Percentiles rank a stretch among this genome's conserved stretches.
Conservation (phyloP, 495 filamentous ascomycete species). For the Usnea hakonensis region DNA sequence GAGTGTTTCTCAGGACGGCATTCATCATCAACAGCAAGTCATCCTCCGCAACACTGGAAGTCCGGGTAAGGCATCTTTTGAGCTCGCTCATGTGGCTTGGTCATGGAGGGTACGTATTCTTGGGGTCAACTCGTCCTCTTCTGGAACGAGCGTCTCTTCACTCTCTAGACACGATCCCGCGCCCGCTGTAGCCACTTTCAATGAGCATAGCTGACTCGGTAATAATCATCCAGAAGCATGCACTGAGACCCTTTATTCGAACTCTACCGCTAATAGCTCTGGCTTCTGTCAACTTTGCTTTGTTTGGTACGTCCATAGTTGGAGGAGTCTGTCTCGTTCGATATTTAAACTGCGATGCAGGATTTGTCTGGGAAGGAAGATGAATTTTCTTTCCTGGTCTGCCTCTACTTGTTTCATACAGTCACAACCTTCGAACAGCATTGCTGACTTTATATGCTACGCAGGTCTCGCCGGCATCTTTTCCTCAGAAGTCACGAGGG, state of each 20-base stretch:
- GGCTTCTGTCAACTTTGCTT: conserved; percentile 25
- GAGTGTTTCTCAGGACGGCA: conserved; percentile 18
- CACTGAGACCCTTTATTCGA: conserved; percentile 21
- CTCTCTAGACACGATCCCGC: too few relatives aligned
- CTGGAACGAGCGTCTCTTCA: too few relatives aligned
- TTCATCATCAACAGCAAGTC: conserved; percentile 34
- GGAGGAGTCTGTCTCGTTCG: not conserved
- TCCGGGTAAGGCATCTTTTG: conserved; percentile 24
- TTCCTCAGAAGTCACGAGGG: conserved; percentile 29
- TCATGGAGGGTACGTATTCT: too few relatives aligned
- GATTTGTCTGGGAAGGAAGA: not conserved
- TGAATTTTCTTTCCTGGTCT: not conserved
- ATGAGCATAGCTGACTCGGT: too few relatives aligned
- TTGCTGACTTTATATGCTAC: not conserved
- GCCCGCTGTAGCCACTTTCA: too few relatives aligned
- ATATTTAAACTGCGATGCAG: not conserved
- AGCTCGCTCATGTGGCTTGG: conserved; percentile 23
- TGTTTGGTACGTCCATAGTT: conserved; percentile 20
- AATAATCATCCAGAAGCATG: too few relatives aligned
- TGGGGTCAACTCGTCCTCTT: too few relatives aligned
- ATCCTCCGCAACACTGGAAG: conserved; percentile 30
- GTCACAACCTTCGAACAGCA: not conserved
- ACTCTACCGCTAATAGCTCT: conserved; percentile 27
- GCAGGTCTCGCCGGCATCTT: conserved; percentile 29
- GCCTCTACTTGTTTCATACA: not conserved